Conservation (phyloP, 257 asterid species). For the Penstemon newberryi region DNA sequence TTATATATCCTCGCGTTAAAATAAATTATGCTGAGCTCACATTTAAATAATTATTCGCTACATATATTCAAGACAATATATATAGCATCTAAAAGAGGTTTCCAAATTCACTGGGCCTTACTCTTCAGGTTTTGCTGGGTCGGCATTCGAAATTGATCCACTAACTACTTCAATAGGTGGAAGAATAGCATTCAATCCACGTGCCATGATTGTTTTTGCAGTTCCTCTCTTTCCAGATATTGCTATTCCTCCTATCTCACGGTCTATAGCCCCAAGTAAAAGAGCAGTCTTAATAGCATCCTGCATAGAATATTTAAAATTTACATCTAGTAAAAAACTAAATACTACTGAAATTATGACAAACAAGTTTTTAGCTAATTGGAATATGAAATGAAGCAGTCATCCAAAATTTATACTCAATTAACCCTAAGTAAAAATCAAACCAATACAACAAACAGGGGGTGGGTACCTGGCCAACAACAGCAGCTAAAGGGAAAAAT, state of each 20-base stretch:
- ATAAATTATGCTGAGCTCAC: background rate
- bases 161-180: constrained; percentile 93
- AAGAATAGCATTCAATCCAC: constrained; percentile 94
- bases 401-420: background rate
- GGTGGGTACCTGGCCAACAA: constrained; percentile 83
- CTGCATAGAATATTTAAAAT: constrained; percentile 40
- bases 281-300: constrained; percentile 98
- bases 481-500: constrained; percentile 91
- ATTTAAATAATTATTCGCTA: background rate
- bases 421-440: background rate
- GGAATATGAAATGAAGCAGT: no score
- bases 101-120: constrained; percentile 45
- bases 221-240: constrained; percentile 98
- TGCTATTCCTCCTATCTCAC: constrained; percentile 96
- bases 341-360: no score
- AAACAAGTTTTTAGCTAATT: no score
- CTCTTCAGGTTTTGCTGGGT: constrained; percentile 80
- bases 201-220: constrained; percentile 98
- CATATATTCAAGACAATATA: background rate
- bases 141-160: constrained; percentile 85
- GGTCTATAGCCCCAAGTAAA: constrained; percentile 93
- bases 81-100: background rate
- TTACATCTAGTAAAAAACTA: no score
- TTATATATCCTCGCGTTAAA: background rate
- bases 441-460: no score